A percentile compares a stretch with the other conserved stretches of the same genome.
phyloP scores from a whole-genome alignment of 106 monocot species.

The Dioscorea zingiberensis region DNA sequence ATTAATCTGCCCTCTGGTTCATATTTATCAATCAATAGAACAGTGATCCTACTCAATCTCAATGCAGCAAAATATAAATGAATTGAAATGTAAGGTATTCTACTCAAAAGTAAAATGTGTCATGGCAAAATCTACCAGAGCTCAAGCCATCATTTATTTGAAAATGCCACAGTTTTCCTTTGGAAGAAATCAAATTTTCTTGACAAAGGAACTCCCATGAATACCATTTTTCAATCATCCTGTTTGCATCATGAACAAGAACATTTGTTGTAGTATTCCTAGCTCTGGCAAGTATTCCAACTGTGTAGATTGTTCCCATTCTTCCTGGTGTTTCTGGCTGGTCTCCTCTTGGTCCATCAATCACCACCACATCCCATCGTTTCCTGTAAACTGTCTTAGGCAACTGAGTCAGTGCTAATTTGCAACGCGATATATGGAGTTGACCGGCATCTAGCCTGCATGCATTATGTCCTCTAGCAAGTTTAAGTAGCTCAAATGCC shows the following conservation, averaged over 20 bases:
- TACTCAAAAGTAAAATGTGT: too few relatives aligned
- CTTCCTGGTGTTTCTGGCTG: slow-evolving; percentile 26
- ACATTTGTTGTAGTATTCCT: slow-evolving; percentile 25
- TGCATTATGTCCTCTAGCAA: slow-evolving; percentile 15
- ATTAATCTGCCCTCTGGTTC: too few relatives aligned
- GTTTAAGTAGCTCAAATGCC: slow-evolving; percentile 21
- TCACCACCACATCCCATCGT: slow-evolving; percentile 20
- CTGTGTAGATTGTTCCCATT: slow-evolving; percentile 47
- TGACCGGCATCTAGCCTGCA: neutral
- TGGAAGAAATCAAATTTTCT: slow-evolving; percentile 29
- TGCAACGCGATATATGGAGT: slow-evolving; percentile 3
- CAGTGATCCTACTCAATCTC: too few relatives aligned
- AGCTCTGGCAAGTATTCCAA: slow-evolving; percentile 28
- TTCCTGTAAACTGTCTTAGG: slow-evolving; percentile 13
- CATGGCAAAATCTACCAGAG: slow-evolving; percentile 18
- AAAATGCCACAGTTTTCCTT: slow-evolving; percentile 51
- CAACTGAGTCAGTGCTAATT: slow-evolving; percentile 14
- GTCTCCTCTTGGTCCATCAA: slow-evolving; percentile 22
- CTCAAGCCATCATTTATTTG: slow-evolving; percentile 12
- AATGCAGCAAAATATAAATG: too few relatives aligned
- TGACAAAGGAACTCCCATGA: slow-evolving; percentile 56
- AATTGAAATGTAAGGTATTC: too few relatives aligned
- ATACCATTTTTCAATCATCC: slow-evolving; percentile 54
- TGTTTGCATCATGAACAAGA: slow-evolving; percentile 46
- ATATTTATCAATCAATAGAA: too few relatives aligned